phyloP scores from a whole-genome alignment of 2,329 filamentous ascomycete species.

The Colletotrichum liaoningense region DNA sequence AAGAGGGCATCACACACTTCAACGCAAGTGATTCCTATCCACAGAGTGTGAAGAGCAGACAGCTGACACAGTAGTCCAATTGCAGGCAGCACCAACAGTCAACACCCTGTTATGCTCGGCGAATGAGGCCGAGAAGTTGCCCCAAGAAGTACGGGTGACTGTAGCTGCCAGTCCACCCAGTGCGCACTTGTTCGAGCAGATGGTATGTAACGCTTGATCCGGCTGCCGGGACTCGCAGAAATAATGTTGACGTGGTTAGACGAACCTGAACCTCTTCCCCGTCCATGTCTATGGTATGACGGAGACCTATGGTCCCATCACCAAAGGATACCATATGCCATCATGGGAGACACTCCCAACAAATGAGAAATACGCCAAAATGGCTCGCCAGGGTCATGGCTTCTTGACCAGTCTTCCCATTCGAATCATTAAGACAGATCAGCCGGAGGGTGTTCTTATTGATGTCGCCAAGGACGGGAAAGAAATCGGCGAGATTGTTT shows the following conservation, averaged over 20 bases:
- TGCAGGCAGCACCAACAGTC: slow-evolving; percentile 68
- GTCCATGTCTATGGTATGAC: slow-evolving; percentile 93
- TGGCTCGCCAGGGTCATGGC: slow-evolving; percentile 95
- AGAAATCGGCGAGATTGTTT: slow-evolving; percentile 87
- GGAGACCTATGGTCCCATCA: slow-evolving; percentile 95
- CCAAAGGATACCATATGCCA: slow-evolving; percentile 90
- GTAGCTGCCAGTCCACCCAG: slow-evolving; percentile 94
- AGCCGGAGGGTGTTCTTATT: slow-evolving; percentile 73
- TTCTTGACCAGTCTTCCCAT: slow-evolving; percentile 86
- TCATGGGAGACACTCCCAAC: slow-evolving; percentile 80
- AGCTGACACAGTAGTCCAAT: neutral
- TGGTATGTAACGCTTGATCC: slow-evolving; percentile 64
- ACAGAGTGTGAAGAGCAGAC: no score
- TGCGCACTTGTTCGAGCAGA: slow-evolving; percentile 90
- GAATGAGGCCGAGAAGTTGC: slow-evolving; percentile 77
- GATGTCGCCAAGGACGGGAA: slow-evolving; percentile 77
- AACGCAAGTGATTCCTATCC: slow-evolving; percentile 88
- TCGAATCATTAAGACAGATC: slow-evolving; percentile 81
- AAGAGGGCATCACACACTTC: slow-evolving; percentile 92
- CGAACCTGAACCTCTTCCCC: slow-evolving; percentile 81
- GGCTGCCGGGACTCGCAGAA: neutral
- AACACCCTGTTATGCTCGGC: slow-evolving; percentile 92
- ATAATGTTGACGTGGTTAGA: slow-evolving; percentile 41
- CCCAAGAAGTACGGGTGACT: slow-evolving; percentile 82
- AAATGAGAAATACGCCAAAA: slow-evolving; percentile 85